Evolutionary conservation across 202 grass and related monocot genomes (phyloP).

Genomic region (Eragrostis tef): DNA sequence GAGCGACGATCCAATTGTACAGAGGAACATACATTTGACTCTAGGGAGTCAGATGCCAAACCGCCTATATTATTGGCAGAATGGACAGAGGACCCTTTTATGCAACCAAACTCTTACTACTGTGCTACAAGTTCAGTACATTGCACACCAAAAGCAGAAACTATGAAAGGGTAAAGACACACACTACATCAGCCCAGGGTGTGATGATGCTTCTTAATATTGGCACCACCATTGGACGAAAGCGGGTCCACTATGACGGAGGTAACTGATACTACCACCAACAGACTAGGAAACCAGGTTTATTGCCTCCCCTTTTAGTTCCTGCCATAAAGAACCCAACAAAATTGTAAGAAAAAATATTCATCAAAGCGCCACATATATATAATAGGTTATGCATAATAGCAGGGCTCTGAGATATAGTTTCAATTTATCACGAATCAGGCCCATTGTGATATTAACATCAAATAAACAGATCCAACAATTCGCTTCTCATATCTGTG

Average conservation of each 20-base stretch:
- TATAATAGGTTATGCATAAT: background rate
- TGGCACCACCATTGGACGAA: constrained; percentile 64
- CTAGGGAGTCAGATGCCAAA: constrained; percentile 47
- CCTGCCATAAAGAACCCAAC: constrained; percentile 37
- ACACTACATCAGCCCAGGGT: constrained; percentile 59
- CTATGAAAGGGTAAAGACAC: constrained; percentile 48
- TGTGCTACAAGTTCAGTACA: constrained; percentile 51
- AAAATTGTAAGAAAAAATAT: constrained; percentile 22
- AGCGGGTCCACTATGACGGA: constrained; percentile 52
- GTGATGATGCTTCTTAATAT: constrained; percentile 69
- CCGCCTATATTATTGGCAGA: constrained; percentile 50
- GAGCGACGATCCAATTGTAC: constrained; percentile 47
- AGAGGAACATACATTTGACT: constrained; percentile 35
- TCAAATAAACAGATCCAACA: no score
- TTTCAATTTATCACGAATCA: background rate
- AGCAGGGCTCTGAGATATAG: background rate
- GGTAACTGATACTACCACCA: constrained; percentile 40
- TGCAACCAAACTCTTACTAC: constrained; percentile 48
- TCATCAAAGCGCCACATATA: background rate
- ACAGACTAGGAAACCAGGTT: constrained; percentile 49
- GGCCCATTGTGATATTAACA: no score
- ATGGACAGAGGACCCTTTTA: constrained; percentile 47
- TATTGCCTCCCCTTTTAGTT: constrained; percentile 42
- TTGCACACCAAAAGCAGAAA: constrained; percentile 47
- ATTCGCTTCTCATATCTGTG: no score